A percentile compares a stretch with the other conserved stretches of the same genome.
Conservation (phyloP, 805 yeast genomes). For the Pichia scutulata region DNA sequence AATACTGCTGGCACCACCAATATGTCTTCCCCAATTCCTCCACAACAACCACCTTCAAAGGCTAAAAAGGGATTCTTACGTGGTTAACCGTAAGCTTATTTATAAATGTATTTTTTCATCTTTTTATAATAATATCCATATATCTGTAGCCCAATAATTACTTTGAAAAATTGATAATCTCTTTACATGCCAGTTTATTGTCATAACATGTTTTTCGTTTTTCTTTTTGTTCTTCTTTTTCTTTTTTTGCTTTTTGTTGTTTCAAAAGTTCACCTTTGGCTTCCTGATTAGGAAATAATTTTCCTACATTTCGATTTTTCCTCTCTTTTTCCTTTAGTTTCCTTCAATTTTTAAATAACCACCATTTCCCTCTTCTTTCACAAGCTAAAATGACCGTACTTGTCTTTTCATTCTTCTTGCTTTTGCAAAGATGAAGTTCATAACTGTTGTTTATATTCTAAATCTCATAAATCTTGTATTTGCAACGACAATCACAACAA, state of each 20-base stretch:
- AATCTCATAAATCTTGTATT: not conserved
- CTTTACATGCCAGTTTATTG: too few species aligned
- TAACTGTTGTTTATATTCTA: too few species aligned
- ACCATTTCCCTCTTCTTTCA: not conserved
- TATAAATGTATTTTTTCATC: too few species aligned
- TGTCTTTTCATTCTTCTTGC: not conserved
- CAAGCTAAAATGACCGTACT: too few species aligned
- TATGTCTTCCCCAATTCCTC: not conserved
- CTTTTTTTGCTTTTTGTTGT: not conserved
- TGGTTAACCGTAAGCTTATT: conserved; percentile 15
- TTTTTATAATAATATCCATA: too few species aligned
- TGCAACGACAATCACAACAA: conserved; percentile 15
- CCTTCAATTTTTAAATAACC: not conserved
- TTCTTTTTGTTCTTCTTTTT: not conserved
- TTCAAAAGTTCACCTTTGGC: conserved; percentile 15
- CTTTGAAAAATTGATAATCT: not conserved
- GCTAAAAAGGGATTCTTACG: conserved; percentile 79
- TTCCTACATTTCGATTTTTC: not conserved
- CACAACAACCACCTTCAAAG: conserved; percentile 37
- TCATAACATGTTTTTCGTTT: too few species aligned
- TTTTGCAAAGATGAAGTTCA: not conserved
- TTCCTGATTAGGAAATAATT: conserved; percentile 14
- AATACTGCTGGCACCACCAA: not conserved
- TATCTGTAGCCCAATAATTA: too few species aligned
- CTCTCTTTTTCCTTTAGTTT: too few species aligned